Evolutionary conservation across 257 asterid species (phyloP), one percentile per base, ranked within the genome.

Genomic region (Solanum clarkiae): DNA sequence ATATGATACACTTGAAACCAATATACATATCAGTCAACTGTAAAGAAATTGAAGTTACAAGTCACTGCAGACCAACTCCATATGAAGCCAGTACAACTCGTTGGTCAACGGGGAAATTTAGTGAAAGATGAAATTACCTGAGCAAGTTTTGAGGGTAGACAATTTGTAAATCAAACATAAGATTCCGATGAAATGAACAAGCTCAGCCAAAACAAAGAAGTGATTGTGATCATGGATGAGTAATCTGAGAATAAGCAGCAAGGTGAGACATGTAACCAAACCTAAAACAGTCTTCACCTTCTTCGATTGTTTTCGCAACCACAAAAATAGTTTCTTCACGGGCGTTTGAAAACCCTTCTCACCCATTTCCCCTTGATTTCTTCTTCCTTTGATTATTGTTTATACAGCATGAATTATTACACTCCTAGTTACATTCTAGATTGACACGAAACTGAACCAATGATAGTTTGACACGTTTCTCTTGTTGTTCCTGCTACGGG

Each of bases 251-350:
- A 93, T 94, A 90, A 92, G 91, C 86, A 95, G 87, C 42, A 92
- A 87, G 63, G 86, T 70, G 44, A 91, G 80, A 81, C 74, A 86
- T 44, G 74, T 8, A 26, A 84, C 80, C 24, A 86, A 91, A 57
- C 91, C 98, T 89, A 95, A 18, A 36, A 89, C 88, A 9, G 89
- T 75, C 90, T 95, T 92, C 79, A 94, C 97, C 89, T 92, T 95
- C 29, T 89, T 89, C 13, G 98, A 94, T 90, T 93, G 98, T 86
- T 87, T 90, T 83, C 98, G 90, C 17, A 93, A 95, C 97, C 97
- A 94, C 44, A 86, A 82, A 55, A 93, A 94, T 36, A 95, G 88
- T 95, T 84, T 87, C 88, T 86, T 91, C 91, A 88, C 77, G 86
- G 98, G 87, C 54, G 89, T 85, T 84, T 29, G 86, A 55, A 87